A percentile compares a stretch with the other conserved stretches of the same genome.
Evolutionary conservation across 2,329 filamentous ascomycete species (phyloP).

Genomic region (Neocatenulostroma microsporum): DNA sequence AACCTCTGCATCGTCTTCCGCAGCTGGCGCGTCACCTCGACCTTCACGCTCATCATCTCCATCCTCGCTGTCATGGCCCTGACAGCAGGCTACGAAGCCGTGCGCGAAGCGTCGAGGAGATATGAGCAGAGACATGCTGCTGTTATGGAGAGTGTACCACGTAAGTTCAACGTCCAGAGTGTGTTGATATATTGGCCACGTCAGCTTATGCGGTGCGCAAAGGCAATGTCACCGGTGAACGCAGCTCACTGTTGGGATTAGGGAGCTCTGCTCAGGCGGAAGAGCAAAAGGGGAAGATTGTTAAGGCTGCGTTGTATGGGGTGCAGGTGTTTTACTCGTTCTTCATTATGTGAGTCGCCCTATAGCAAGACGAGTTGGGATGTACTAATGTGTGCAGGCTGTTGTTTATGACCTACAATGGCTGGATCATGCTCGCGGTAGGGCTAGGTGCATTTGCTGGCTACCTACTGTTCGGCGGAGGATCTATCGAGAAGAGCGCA

Average conservation of each 20-base stretch:
- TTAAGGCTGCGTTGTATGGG: conserved; percentile 79
- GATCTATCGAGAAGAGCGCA: conserved; percentile 65
- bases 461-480: conserved; percentile 71
- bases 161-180: conserved; percentile 7
- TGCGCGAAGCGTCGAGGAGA: conserved; percentile 66
- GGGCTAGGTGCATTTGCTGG: conserved; percentile 82
- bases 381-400: conserved; percentile 56
- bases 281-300: conserved; percentile 62
- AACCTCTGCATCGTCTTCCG: conserved; percentile 96
- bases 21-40: conserved; percentile 76
- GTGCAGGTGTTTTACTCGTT: conserved; percentile 97
- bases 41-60: conserved; percentile 68
- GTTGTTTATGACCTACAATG: conserved; percentile 99
- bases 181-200: not conserved
- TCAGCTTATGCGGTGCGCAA: not conserved
- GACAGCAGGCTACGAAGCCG: conserved; percentile 84
- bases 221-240: conserved; percentile 32
- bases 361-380: not conserved
- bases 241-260: conserved; percentile 62
- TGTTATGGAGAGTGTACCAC: conserved; percentile 36
- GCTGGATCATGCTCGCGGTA: conserved; percentile 91
- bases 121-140: conserved; percentile 58
- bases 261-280: conserved; percentile 53
- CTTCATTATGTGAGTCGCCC: conserved; percentile 84
- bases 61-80: conserved; percentile 74